Conservation (phyloP, 2,329 filamentous ascomycete genomes). For the Orbilia brochopaga region DNA sequence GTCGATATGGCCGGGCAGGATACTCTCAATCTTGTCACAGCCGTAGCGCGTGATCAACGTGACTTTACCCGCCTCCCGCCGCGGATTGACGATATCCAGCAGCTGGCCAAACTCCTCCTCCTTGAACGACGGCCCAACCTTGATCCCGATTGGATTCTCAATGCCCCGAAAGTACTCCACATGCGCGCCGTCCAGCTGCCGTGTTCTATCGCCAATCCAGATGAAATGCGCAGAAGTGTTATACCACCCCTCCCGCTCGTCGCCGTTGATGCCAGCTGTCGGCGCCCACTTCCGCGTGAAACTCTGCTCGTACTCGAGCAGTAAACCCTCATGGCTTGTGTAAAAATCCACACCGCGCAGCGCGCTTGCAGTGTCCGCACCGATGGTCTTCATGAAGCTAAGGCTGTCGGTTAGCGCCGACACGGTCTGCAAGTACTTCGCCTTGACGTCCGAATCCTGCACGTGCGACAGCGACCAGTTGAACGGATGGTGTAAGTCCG, state of each 20-base stretch:
- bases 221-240: constrained; percentile 96
- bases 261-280: constrained; percentile 58
- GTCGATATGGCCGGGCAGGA: constrained; percentile 84
- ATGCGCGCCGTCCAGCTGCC: constrained; percentile 89
- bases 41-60: constrained; percentile 97
- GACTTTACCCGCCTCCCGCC: constrained; percentile 83
- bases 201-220: constrained; percentile 96
- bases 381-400: constrained; percentile 92
- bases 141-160: constrained; percentile 93
- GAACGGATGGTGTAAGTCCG: constrained; percentile 88
- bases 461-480: constrained; percentile 96
- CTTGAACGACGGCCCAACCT: constrained; percentile 87
- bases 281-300: constrained; percentile 79
- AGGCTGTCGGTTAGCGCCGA: constrained; percentile 86
- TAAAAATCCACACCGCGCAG: constrained; percentile 92
- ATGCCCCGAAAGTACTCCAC: constrained; percentile 98
- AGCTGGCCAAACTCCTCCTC: constrained; percentile 76
- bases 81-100: constrained; percentile 84
- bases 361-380: constrained; percentile 81
- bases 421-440: constrained; percentile 85
- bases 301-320: constrained; percentile 91
- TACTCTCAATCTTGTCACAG: constrained; percentile 72
- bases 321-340: constrained; percentile 91
- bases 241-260: constrained; percentile 67
- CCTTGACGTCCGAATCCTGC: constrained; percentile 78